Evolutionary conservation across 495 filamentous ascomycete species (phyloP).

Genomic region (Daldinia bambusicola): DNA sequence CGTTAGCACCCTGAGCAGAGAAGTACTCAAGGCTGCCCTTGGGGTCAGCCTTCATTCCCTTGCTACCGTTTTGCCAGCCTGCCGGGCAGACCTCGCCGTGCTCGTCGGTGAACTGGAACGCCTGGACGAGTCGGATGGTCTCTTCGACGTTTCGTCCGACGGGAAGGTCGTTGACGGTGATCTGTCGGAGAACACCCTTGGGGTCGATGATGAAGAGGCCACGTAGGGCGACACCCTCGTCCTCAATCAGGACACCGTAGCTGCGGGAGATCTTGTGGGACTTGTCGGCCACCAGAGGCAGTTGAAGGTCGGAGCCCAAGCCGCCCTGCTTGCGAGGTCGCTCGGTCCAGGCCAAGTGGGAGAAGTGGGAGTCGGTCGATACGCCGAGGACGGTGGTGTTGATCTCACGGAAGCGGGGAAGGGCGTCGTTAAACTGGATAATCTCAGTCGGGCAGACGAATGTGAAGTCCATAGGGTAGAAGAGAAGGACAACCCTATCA

Average conservation of each 20-base stretch:
- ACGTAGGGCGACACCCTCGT: constrained; percentile 65
- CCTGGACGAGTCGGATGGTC: constrained; percentile 66
- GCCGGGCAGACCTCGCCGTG: constrained; percentile 68
- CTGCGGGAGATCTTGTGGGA: constrained; percentile 63
- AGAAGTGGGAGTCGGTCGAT: constrained; percentile 59
- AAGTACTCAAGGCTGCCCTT: constrained; percentile 61
- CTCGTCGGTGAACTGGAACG: constrained; percentile 70
- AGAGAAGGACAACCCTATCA: constrained; percentile 47
- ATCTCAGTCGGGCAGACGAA: constrained; percentile 66
- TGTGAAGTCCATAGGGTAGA: constrained; percentile 50
- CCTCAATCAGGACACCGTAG: constrained; percentile 69
- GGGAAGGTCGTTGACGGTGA: constrained; percentile 68
- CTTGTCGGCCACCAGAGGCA: constrained; percentile 67
- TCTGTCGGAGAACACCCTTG: constrained; percentile 64
- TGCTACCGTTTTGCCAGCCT: constrained; percentile 64
- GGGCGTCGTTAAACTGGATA: constrained; percentile 57
- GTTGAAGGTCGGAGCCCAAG: constrained; percentile 60
- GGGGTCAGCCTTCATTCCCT: constrained; percentile 64
- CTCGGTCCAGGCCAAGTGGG: constrained; percentile 65
- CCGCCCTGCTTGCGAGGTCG: constrained; percentile 64
- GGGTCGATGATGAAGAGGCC: constrained; percentile 71
- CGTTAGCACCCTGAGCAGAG: constrained; percentile 40
- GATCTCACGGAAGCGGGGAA: constrained; percentile 47
- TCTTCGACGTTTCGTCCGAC: constrained; percentile 69
- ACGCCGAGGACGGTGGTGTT: constrained; percentile 46